Base-by-base conservation (phyloP, 1,139 yeast genomes). In the Taphrina flavorubra region DNA sequence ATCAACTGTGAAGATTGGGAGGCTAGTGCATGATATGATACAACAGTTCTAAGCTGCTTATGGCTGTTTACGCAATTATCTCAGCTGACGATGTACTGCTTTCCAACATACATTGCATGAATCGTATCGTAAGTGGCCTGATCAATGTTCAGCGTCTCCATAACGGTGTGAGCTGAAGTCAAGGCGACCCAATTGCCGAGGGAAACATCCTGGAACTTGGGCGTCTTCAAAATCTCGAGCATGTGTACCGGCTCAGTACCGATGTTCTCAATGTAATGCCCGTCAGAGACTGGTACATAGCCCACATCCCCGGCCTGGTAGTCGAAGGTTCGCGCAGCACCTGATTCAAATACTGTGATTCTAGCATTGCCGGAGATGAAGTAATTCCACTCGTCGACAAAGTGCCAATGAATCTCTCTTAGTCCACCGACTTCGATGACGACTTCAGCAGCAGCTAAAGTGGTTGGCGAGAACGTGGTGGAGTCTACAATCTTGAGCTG, bases 271-370 rank as follows among this genome's bases (percentile, higher is more conserved):
- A 65, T 51, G 42, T 60, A 65, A 40, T 65, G 69, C 46, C 69
- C 69, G 39, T 46, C 44, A 65, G 47, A 37, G 18, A 36, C 51
- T 11, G 69, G 69, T n/a, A 65, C 51, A n/a, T 46, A 46, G 4
- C 65, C 66, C 10, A 65, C 69, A 49, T 65, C 69, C 11, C 69
- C 69, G 18, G 69, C 69, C 36, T 60, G 67, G 42, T 49, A 65
- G 34, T 65, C 59, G 34, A 65, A 65, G 10, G 69, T 65, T n/a
- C 67, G 16, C 31, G 69, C 67, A 51, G 51, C 63, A 11, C 67
- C 67, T 4, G 69, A 46, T 13, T 65, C 69, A 36, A 65, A 65
- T 10, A 65, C 61, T 6, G 69, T 65, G 60, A 65, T 61, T 20
- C 69, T 18, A n/a, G 66, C 65, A 14, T 49, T 37, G 31, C 69